Evolutionary conservation across 345 rosid genomes (phyloP).

Genomic region (Laguncularia racemosa): DNA sequence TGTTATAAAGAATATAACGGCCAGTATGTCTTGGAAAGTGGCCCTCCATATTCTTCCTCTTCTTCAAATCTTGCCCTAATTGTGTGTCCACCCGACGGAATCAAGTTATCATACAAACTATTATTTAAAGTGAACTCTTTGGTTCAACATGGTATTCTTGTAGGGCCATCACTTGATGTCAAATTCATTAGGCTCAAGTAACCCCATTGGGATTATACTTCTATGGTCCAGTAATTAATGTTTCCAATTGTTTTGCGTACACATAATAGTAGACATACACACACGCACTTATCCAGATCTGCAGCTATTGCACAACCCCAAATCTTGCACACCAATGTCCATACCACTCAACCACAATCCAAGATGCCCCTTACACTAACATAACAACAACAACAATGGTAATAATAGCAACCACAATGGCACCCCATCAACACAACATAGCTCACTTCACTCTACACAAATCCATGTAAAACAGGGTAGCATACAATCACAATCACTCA

Average conservation of each 20-base stretch:
- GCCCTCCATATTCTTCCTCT: conserved; percentile 17
- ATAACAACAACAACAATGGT: too few species aligned
- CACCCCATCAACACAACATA: too few species aligned
- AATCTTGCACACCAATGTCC: too few species aligned
- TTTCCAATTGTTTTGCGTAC: conserved; percentile 44
- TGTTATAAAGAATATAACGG: conserved; percentile 20
- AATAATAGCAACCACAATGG: too few species aligned
- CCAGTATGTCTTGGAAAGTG: conserved; percentile 14
- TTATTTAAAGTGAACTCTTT: conserved; percentile 34
- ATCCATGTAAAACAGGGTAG: too few species aligned
- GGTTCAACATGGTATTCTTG: conserved; percentile 41
- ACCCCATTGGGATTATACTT: conserved; percentile 45
- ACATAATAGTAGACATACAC: too few species aligned
- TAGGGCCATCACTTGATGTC: conserved; percentile 31
- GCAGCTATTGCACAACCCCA: too few species aligned
- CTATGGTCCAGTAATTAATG: conserved; percentile 42
- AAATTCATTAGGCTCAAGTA: conserved; percentile 35
- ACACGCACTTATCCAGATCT: too few species aligned
- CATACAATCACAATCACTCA: too few species aligned
- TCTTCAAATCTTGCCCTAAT: conserved; percentile 27
- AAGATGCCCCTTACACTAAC: too few species aligned
- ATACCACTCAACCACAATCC: too few species aligned
- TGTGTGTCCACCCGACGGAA: conserved; percentile 24
- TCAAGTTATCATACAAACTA: conserved; percentile 27
- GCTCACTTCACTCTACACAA: too few species aligned